Conservation (phyloP, 106 monocot genomes). For the Acorus calamus region DNA sequence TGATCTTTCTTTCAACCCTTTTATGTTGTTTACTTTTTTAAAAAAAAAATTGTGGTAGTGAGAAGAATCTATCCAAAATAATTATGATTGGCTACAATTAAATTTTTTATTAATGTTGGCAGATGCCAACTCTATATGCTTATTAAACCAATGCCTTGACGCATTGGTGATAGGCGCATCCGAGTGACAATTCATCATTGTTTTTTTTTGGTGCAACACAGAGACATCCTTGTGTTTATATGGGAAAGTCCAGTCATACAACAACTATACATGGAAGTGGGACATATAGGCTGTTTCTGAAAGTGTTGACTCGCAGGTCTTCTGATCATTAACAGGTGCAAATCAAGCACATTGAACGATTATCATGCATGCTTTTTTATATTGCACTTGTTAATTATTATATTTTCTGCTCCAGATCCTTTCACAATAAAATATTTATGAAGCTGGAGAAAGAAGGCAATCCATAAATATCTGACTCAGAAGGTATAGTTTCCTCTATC, state of each 20-base stretch:
- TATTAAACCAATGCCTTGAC: too few species aligned
- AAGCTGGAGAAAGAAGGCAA: too few species aligned
- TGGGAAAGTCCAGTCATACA: conserved; percentile 85
- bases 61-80: too few species aligned
- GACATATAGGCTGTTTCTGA: conserved; percentile 92
- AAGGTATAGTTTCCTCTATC: too few species aligned
- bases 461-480: too few species aligned
- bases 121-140: too few species aligned
- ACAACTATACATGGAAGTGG: conserved; percentile 89
- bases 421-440: conserved; percentile 49
- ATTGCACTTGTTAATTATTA: neutral
- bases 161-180: neutral
- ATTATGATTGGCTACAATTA: too few species aligned
- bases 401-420: conserved; percentile 41
- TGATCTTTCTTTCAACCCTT: too few species aligned
- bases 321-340: neutral
- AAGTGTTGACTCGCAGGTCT: conserved; percentile 85
- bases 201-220: conserved; percentile 80
- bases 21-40: too few species aligned
- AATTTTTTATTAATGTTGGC: too few species aligned
- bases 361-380: neutral
- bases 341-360: neutral
- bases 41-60: too few species aligned
- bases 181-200: conserved; percentile 90
- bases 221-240: conserved; percentile 82